Percentiles rank a stretch among this genome's conserved stretches.
Conservation (phyloP, 1,284 basidiomycete genomes). For the Schizophyllum amplum region DNA sequence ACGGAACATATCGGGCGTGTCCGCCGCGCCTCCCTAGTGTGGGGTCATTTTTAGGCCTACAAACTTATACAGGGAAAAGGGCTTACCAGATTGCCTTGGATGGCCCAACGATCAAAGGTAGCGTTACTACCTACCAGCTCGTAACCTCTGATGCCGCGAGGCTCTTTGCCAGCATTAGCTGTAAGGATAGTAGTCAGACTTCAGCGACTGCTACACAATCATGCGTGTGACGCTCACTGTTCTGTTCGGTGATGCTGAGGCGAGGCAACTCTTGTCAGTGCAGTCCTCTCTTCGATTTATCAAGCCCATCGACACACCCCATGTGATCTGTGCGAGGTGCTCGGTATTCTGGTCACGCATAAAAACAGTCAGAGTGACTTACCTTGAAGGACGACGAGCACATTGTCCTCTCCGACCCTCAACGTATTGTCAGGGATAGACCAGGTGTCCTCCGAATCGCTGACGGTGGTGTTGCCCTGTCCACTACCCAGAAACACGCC, state of each 20-base stretch:
- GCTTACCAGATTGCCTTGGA: constrained; percentile 44
- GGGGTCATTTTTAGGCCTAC: not conserved
- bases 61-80: not conserved
- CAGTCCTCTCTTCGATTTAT: too few relatives aligned
- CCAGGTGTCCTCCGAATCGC: constrained; percentile 33
- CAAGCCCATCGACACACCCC: constrained; percentile 28
- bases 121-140: constrained; percentile 31
- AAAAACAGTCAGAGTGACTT: too few relatives aligned
- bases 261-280: too few relatives aligned
- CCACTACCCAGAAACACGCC: constrained; percentile 41
- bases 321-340: constrained; percentile 30
- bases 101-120: constrained; percentile 36
- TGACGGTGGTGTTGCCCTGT: constrained; percentile 33
- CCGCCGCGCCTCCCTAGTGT: constrained; percentile 33
- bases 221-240: constrained; percentile 35
- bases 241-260: constrained; percentile 37
- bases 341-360: too few relatives aligned
- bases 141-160: constrained; percentile 43
- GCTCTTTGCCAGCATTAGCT: constrained; percentile 43
- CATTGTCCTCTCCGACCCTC: constrained; percentile 31
- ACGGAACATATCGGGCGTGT: constrained; percentile 30
- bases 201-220: too few relatives aligned
- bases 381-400: constrained; percentile 44
- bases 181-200: not conserved
- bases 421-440: constrained; percentile 27